Evolutionary conservation across 495 filamentous ascomycete genomes (phyloP).

Genomic region (Daldinia childiae): DNA sequence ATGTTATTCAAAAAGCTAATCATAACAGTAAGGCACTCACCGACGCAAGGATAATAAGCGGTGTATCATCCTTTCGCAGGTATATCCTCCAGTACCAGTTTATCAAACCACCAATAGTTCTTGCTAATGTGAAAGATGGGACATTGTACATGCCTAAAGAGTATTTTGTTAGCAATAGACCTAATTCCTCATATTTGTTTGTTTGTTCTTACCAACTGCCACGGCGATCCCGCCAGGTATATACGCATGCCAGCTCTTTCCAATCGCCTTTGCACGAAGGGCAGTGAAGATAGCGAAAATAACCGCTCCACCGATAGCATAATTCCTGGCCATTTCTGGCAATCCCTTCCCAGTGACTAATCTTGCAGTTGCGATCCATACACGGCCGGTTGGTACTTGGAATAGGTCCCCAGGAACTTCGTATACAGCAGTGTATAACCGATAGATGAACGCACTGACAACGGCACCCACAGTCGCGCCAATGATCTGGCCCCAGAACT

Average conservation of each 20-base stretch:
- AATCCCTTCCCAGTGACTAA: conserved; percentile 94
- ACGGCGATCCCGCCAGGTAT: conserved; percentile 96
- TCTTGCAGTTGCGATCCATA: conserved; percentile 96
- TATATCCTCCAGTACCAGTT: conserved; percentile 80
- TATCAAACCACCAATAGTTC: conserved; percentile 84
- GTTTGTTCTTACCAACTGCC: conserved; percentile 71
- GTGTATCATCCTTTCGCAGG: conserved; percentile 63
- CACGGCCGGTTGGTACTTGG: conserved; percentile 91
- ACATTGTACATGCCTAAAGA: conserved; percentile 90
- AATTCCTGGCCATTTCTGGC: conserved; percentile 81
- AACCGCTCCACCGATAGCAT: conserved; percentile 72
- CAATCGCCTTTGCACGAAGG: conserved; percentile 65
- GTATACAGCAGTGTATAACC: conserved; percentile 90
- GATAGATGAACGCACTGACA: conserved; percentile 86
- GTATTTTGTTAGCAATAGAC: conserved; percentile 37
- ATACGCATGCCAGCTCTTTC: conserved; percentile 63
- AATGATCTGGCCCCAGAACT: conserved; percentile 96
- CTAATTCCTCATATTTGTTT: background rate
- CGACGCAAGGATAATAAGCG: conserved; percentile 66
- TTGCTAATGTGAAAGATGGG: conserved; percentile 91
- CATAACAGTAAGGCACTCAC: conserved; percentile 46
- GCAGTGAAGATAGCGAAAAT: conserved; percentile 76
- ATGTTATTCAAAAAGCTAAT: background rate
- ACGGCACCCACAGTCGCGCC: conserved; percentile 89
- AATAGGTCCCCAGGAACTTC: conserved; percentile 86